Evolutionary conservation across 176 grass and related monocot genomes (phyloP).

Genomic region (Oryza australiensis): DNA sequence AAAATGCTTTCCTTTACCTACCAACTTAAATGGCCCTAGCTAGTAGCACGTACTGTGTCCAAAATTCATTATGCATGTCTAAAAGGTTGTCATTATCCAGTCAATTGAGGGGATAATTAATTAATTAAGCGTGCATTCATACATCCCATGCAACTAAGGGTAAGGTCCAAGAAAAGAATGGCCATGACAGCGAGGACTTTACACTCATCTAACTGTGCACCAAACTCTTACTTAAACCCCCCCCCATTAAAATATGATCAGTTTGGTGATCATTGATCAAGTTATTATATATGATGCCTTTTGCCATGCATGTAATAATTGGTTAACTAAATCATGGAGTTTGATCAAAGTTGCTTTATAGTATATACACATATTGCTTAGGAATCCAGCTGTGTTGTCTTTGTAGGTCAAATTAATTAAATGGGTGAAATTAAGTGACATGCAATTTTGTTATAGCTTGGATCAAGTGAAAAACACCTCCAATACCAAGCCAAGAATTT

Average conservation of each 20-base stretch:
- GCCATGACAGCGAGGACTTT: conserved; percentile 31
- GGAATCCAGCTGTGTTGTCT: conserved; percentile 9
- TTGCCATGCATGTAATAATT: conserved; percentile 23
- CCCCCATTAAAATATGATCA: conserved; percentile 27
- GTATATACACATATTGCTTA: neutral
- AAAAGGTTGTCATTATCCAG: conserved; percentile 33
- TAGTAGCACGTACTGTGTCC: conserved; percentile 27
- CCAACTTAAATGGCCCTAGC: conserved; percentile 37
- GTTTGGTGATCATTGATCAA: neutral
- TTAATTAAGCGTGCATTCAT: conserved; percentile 20
- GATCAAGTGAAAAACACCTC: neutral
- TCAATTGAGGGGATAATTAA: conserved; percentile 24
- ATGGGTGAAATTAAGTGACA: neutral
- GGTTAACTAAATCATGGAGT: conserved; percentile 41
- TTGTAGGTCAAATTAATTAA: neutral
- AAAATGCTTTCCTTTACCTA: conserved; percentile 45
- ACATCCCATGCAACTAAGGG: conserved; percentile 17
- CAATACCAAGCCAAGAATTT: neutral
- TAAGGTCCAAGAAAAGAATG: neutral
- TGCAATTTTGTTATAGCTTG: neutral
- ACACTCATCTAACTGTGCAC: conserved; percentile 25
- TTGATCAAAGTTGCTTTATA: conserved; percentile 9
- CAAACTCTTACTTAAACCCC: conserved; percentile 32
- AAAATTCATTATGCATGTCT: conserved; percentile 29
- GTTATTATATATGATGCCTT: conserved; percentile 18